phyloP scores from a whole-genome alignment of 2,329 filamentous ascomycete genomes.

The Diaporthe ampelina region DNA sequence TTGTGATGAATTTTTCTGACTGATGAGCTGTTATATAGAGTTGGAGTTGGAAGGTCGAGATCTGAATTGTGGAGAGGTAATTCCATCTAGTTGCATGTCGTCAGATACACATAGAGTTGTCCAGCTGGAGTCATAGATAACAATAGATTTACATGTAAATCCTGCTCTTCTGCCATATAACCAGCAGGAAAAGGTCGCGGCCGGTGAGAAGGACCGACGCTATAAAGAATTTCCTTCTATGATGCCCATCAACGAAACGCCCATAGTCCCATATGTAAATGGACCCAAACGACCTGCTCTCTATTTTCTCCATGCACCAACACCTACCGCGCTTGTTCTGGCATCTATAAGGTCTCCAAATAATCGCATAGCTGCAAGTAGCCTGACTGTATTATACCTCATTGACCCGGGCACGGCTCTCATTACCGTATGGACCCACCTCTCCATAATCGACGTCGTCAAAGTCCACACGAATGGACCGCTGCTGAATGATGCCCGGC shows the following conservation, averaged over 20 bases:
- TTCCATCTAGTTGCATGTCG: not conserved
- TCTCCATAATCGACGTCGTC: not conserved
- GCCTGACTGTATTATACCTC: not conserved
- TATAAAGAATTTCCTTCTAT: too few species aligned
- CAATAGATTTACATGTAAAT: not conserved
- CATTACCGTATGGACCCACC: not conserved
- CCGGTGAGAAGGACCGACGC: too few species aligned
- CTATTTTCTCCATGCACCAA: not conserved
- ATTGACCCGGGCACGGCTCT: not conserved
- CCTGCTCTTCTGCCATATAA: not conserved
- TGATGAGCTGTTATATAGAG: not conserved
- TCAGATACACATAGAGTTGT: not conserved
- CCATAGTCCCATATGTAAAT: too few species aligned
- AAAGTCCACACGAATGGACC: conserved; percentile 15
- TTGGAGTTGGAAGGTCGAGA: not conserved
- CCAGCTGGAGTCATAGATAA: not conserved
- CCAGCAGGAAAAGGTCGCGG: too few species aligned
- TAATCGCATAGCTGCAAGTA: too few species aligned
- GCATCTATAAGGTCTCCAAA: not conserved
- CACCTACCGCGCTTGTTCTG: not conserved
- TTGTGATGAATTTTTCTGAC: not conserved
- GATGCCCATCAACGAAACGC: too few species aligned
- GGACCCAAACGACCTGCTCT: not conserved
- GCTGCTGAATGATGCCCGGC: not conserved
- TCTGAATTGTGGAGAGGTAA: not conserved